phyloP scores from a whole-genome alignment of 2,329 filamentous ascomycete species.

The Scytalidium sp. region DNA sequence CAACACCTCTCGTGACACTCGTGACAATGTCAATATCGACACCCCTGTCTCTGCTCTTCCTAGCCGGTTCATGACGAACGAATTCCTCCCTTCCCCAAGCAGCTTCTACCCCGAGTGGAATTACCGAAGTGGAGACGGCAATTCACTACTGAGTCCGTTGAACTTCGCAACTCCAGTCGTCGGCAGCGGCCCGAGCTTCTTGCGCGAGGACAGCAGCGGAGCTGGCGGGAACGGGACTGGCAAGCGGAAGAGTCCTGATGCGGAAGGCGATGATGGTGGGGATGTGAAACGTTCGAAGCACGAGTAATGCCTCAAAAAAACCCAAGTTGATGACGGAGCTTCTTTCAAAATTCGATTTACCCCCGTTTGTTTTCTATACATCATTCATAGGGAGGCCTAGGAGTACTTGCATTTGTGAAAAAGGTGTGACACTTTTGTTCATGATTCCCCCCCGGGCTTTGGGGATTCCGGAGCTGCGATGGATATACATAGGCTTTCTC shows the following conservation, averaged over 20 bases:
- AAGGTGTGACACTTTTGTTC: no score
- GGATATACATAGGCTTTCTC: no score
- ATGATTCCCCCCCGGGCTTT: no score
- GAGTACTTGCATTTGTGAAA: no score
- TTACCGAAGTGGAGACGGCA: conserved; percentile 66
- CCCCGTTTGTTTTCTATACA: no score
- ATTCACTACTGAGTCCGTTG: conserved; percentile 86
- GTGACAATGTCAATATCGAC: conserved; percentile 53
- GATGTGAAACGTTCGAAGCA: conserved; percentile 24
- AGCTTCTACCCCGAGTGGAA: conserved; percentile 93
- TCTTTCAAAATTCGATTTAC: no score
- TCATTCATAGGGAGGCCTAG: no score
- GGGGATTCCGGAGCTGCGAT: no score
- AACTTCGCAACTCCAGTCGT: conserved; percentile 84
- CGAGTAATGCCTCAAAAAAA: conserved; percentile 7
- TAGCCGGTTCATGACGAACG: conserved; percentile 83
- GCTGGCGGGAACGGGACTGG: conserved; percentile 14
- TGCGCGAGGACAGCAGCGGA: conserved; percentile 49
- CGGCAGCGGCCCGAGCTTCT: conserved; percentile 59
- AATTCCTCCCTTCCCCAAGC: conserved; percentile 85
- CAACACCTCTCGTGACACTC: conserved; percentile 24
- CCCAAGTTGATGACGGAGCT: neutral
- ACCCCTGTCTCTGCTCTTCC: conserved; percentile 94
- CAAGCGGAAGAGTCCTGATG: conserved; percentile 28
- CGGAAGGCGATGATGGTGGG: conserved; percentile 18